Base-by-base conservation (phyloP, 257 asterid genomes). In the Penstemon eatonii region DNA sequence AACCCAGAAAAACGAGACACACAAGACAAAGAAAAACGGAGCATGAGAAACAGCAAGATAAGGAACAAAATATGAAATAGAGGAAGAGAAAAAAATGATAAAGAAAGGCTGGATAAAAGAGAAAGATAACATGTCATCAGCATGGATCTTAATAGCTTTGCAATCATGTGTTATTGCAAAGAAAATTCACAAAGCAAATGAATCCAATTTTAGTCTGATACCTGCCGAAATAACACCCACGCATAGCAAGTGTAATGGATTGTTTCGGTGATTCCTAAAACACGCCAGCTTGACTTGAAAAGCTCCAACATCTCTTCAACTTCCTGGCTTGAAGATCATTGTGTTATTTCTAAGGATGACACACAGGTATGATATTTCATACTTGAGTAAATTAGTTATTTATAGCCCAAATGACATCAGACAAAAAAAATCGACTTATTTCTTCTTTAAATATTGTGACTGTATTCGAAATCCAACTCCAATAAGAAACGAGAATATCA, bases 231-330 rank as follows among this genome's bases (percentile, higher is more conserved):
- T 69, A 90, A 71, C 74, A 88, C 95, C 97, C 99, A 93, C 33
- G 97, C 90, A 83, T 90, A 88, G 86, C 97, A 88, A 66, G 96
- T 82, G 73, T 84, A 86, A 70, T 90, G 97, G 69, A 93, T 85
- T 50, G 96, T 93, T 83, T 93, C 99, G 3, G 99, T 87, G 76
- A 93, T 84, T 77, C 99, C 99, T 66, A 93, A 82, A 78, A 88
- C 76, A 74, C 91, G 96, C 97, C 99, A 93, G 36, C 97, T 84
- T 41, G 92, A 88, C 85, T 91, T 93, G 64, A 90, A 81, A 71
- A 93, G 99, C 90, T 93, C 99, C 89, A 93, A 78, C 83, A 93
- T 90, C 82, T 93, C 97, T 80, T 93, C 99, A 71, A 93, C 96
- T 87, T 93, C 99, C 99, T 93, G 95, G 67, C 55, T 72, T 13